Evolutionary conservation across 1,139 yeast genomes (phyloP), one percentile per base, ranked within the genome.

Genomic region (Blastobotrys malaysiensis): DNA sequence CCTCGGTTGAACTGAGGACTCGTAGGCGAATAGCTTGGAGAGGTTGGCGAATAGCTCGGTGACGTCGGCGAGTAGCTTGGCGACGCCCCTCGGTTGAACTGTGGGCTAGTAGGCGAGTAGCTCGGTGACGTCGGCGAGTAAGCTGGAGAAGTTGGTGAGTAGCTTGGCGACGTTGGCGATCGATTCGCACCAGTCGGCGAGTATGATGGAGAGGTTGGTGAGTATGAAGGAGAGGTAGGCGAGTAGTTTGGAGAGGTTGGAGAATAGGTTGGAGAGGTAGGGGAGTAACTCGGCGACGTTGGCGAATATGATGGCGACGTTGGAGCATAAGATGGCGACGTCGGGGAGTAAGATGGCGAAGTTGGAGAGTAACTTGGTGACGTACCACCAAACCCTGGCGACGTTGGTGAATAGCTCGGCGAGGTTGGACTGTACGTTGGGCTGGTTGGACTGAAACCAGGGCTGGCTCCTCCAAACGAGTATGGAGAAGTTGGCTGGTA

Each of bases 281-380:
- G 87, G 0, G 78, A 71, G 64, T 81, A 82, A 2, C 71, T 61
- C 59, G 88, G 87, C 1, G 85, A 79, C 0, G 89, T 83, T 49
- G 87, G 87, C 7, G 80, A 73, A 67, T 81, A 81, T 7, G 86
- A 79, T 0, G 95, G 86, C 55, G 89, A 76, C 0, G 88, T 83
- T 53, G 95, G 89, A 1, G 83, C 76, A 66, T 83, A 84, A 5
- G 75, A 61, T 55, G 96, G 95, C 1, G 87, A 80, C 0, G 91
- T 83, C 60, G 96, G 96, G 0, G 89, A 77, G 69, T 82, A 84
- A 5, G 76, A 63, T 57, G 95, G 95, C 1, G 88, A 81, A 0
- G 90, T 83, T 46, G 95, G 93, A 2, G 84, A 52, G 79, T 86
- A 86, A 3, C 75, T 65, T 60, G 95, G 95, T 0, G 88, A 82